phyloP scores from a whole-genome alignment of 345 rosid species.

The Eucalyptus cloeziana region DNA sequence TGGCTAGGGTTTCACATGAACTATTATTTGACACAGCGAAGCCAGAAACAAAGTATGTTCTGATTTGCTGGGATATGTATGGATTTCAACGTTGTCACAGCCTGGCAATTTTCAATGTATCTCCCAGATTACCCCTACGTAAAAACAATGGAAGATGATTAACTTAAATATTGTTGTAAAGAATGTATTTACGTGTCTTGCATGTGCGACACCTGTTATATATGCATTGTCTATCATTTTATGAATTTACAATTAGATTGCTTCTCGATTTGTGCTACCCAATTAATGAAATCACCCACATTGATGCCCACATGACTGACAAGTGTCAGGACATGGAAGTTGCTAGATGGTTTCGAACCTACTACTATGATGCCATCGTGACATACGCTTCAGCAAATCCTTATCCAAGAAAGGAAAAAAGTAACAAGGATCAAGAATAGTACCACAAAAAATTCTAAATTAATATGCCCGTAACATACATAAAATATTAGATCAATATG shows the following conservation, averaged over 20 bases:
- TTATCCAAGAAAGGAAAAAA: not conserved
- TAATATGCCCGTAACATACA: accelerated
- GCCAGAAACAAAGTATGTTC: not conserved
- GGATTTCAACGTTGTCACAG: not conserved
- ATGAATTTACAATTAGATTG: not conserved
- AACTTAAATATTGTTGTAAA: not conserved
- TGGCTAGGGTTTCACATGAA: not conserved
- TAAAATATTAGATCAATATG: not conserved
- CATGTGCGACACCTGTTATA: not conserved
- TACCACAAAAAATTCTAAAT: not conserved
- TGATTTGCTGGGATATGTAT: not conserved
- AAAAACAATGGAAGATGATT: not conserved
- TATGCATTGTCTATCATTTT: not conserved
- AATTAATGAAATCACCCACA: not conserved
- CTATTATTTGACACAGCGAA: not conserved
- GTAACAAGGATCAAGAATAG: not conserved
- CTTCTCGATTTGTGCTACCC: not conserved
- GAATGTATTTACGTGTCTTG: not conserved
- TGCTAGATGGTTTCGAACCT: not conserved
- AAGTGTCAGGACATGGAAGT: not conserved
- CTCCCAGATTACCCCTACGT: not conserved
- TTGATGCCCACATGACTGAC: not conserved
- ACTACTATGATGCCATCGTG: not conserved
- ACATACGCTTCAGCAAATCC: not conserved
- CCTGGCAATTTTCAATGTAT: not conserved